Evolutionary conservation across 1,284 basidiomycete species (phyloP), one percentile per base, ranked within the genome.

Genomic region (Heterobasidion parviporum): DNA sequence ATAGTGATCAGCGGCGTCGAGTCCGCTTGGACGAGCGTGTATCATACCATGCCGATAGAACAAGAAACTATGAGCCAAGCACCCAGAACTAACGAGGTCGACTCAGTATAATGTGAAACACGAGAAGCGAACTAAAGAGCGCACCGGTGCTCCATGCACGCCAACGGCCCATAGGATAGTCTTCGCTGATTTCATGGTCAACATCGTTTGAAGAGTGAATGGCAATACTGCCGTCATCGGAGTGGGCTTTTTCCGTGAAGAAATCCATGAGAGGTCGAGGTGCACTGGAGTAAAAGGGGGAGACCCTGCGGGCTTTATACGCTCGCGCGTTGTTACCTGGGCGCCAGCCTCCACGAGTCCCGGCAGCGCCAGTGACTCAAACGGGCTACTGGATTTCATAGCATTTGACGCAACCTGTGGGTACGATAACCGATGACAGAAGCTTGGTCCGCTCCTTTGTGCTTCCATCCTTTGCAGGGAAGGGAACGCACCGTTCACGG

Each of bases 111-210:
- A 8, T 14, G 5, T 26, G 10, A 7, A n/a, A 2, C 50, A 20
- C 9, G 3, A 16, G 8, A 47, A 34, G 49, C 18, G 34, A 32
- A n/a, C 4, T 8, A 7, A 8, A 16, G 16, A 9, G 36, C 50
- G 32, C 12, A 56, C 54, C 54, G 43, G 54, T 56, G 32, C 50
- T 45, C 54, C 54, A 56, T 14, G 54, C 54, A n/a, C 54, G 49
- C 54, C 50, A 52, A 2, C 49, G 50, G 26, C 54, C 54, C 38
- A 38, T 32, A 20, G 54, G 54, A 33, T 56, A 56, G 44, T 56
- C 54, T 12, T 41, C 38, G 38, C 5, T n/a, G 38, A 8, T 6
- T n/a, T 41, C 38, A 41, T 41, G 38, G 1, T 41, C 38, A n/a
- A 41, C 38, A n/a, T n/a, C 38, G 3, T 41, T 1, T 41, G 38